Percentiles rank a stretch among this genome's conserved stretches.
Evolutionary conservation across 2,329 filamentous ascomycete genomes (phyloP).

Genomic region (Cytospora mali): DNA sequence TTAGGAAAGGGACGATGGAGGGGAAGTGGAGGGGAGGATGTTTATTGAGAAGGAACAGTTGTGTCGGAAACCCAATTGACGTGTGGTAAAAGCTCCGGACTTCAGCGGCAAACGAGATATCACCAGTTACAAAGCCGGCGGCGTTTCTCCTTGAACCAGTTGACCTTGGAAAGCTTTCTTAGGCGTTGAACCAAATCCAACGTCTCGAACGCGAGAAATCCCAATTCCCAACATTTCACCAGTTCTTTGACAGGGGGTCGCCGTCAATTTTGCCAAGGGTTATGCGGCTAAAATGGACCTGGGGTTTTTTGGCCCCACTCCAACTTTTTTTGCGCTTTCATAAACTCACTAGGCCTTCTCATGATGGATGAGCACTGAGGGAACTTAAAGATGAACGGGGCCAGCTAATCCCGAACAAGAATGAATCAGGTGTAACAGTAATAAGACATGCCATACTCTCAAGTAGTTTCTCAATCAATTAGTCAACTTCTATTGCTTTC

Average conservation of each 20-base stretch:
- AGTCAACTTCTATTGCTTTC: too few relatives aligned
- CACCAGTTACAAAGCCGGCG: background rate
- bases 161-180: slow-evolving; percentile 7
- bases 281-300: slow-evolving; percentile 1
- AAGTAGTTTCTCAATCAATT: too few relatives aligned
- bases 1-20: slow-evolving; percentile 1
- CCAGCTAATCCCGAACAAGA: background rate
- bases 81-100: background rate
- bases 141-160: background rate
- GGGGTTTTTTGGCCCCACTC: slow-evolving; percentile 18
- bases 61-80: background rate
- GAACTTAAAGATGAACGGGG: background rate
- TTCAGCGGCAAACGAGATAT: slow-evolving; percentile 1
- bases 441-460: background rate
- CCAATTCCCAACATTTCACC: slow-evolving; percentile 25
- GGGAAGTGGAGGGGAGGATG: slow-evolving; percentile 1
- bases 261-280: slow-evolving; percentile 5
- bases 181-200: slow-evolving; percentile 17
- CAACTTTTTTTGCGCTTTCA: background rate
- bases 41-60: slow-evolving; percentile 13
- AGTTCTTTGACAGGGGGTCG: slow-evolving; percentile 18
- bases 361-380: background rate
- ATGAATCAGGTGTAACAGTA: background rate
- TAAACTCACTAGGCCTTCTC: background rate
- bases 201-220: background rate